These are phyloP conservation scores for Ophiocordyceps sinensis DNA, from an alignment of 2,329 filamentous ascomycete species.

Conservation along the genomic window DNA sequence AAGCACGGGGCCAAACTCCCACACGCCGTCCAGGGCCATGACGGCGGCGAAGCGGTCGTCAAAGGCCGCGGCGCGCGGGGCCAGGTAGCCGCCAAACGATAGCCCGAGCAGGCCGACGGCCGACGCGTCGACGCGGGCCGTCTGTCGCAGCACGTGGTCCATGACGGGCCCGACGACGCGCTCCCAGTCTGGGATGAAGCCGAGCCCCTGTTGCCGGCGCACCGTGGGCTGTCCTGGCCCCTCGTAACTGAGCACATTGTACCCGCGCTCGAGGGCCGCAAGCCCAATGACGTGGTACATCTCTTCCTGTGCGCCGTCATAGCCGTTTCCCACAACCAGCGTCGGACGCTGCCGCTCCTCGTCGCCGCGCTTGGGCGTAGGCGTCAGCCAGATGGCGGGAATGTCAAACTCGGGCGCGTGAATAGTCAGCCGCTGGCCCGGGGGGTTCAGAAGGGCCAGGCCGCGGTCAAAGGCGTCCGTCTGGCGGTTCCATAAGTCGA, in stretches of 20 bases:
- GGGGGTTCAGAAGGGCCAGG: constrained; percentile 15
- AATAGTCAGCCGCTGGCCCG: constrained; percentile 17
- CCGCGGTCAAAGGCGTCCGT: constrained; percentile 22
- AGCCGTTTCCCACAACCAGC: constrained; percentile 24
- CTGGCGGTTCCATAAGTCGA: constrained; percentile 19
- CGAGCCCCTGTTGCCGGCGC: constrained; percentile 23
- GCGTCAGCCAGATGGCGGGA: constrained; percentile 14
- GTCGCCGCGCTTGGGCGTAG: not conserved
- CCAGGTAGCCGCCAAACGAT: constrained; percentile 26
- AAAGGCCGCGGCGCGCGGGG: constrained; percentile 25
- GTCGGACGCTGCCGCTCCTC: constrained; percentile 14
- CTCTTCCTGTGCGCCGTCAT: constrained; percentile 26
- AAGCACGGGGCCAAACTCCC: constrained; percentile 10
- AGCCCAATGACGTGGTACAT: constrained; percentile 21
- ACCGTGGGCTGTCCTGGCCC: constrained; percentile 29
- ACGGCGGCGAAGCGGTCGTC: constrained; percentile 27
- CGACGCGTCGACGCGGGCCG: constrained; percentile 13
- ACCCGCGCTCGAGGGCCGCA: constrained; percentile 20
- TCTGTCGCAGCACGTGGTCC: constrained; percentile 17
- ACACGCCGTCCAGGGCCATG: constrained; percentile 24
- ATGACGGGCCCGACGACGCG: constrained; percentile 23
- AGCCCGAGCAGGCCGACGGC: constrained; percentile 22
- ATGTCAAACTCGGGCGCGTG: constrained; percentile 16
- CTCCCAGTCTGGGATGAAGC: constrained; percentile 31
- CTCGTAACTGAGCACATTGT: constrained; percentile 27